A percentile compares a stretch with the other conserved stretches of the same genome.
Conservation (phyloP, 345 rosid species). For the Linum trigynum region DNA sequence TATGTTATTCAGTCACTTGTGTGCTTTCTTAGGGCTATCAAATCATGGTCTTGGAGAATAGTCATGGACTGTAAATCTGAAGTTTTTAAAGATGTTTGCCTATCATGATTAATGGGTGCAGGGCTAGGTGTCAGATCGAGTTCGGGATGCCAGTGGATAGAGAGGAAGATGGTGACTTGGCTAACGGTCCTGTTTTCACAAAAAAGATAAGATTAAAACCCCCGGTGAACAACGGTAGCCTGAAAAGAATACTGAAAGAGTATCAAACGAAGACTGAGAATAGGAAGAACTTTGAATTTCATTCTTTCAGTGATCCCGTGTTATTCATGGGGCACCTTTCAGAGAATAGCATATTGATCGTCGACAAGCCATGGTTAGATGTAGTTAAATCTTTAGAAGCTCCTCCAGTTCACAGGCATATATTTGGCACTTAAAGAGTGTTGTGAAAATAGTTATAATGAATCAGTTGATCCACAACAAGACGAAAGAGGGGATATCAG, state of each 20-base stretch:
- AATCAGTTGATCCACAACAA: neutral
- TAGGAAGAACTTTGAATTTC: conserved; percentile 61
- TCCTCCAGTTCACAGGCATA: conserved; percentile 84
- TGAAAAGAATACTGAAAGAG: conserved; percentile 46
- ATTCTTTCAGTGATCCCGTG: conserved; percentile 76
- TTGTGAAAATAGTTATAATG: no score
- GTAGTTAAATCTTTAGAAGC: conserved; percentile 67
- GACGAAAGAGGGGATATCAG: no score
- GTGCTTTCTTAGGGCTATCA: no score
- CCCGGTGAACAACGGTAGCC: conserved; percentile 31
- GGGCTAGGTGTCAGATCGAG: conserved; percentile 87
- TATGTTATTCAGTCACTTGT: no score
- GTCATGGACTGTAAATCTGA: neutral
- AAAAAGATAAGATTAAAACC: conserved; percentile 32
- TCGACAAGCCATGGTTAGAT: conserved; percentile 90
- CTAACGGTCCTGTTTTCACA: conserved; percentile 21
- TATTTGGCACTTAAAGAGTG: conserved; percentile 52
- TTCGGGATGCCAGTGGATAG: conserved; percentile 66
- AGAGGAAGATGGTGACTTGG: conserved; percentile 38
- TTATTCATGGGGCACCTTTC: conserved; percentile 77
- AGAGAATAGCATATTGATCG: conserved; percentile 55
- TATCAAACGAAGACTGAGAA: conserved; percentile 36
- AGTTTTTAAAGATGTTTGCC: neutral
- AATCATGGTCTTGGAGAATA: no score
- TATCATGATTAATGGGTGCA: conserved; percentile 18